phyloP scores from a whole-genome alignment of 148 eudicot species.

The Pouteria glomerata region DNA sequence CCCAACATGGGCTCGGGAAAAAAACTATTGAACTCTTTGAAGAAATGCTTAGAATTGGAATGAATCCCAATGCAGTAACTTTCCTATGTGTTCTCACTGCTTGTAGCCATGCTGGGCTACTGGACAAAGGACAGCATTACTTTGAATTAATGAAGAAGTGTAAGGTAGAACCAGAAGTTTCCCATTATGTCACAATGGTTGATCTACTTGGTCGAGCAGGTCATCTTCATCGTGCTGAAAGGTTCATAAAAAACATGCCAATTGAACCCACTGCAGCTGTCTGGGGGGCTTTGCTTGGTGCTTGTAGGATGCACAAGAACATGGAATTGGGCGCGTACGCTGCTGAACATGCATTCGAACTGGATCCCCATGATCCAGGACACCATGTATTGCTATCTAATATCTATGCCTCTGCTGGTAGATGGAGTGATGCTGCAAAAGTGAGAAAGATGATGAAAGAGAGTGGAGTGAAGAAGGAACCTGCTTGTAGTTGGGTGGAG shows the following conservation, averaged over 20 bases:
- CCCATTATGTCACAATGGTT: conserved; percentile 17
- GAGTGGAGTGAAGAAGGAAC: conserved; percentile 9
- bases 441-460: conserved; percentile 19
- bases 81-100: conserved; percentile 21
- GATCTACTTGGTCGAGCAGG: conserved; percentile 22
- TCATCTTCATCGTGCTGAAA: conserved; percentile 13
- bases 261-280: conserved; percentile 20
- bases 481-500: conserved; percentile 15
- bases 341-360: conserved; percentile 12
- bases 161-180: conserved; percentile 11
- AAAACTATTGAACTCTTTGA: conserved; percentile 14
- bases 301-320: conserved; percentile 23
- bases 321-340: conserved; percentile 19
- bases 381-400: conserved; percentile 13
- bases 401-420: conserved; percentile 20
- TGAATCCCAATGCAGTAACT: conserved; percentile 13
- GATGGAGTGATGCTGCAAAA: conserved; percentile 16
- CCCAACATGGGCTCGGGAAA: conserved; percentile 17
- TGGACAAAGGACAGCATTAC: conserved; percentile 14
- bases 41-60: conserved; percentile 16
- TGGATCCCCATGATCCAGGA: conserved; percentile 20
- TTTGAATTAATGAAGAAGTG: conserved; percentile 17
- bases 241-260: conserved; percentile 15
- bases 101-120: conserved; percentile 21
- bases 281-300: conserved; percentile 22